Evolutionary conservation across 2,329 filamentous ascomycete species (phyloP), one percentile per base, ranked within the genome.

Genomic region (Arthrobotrys megalospora): DNA sequence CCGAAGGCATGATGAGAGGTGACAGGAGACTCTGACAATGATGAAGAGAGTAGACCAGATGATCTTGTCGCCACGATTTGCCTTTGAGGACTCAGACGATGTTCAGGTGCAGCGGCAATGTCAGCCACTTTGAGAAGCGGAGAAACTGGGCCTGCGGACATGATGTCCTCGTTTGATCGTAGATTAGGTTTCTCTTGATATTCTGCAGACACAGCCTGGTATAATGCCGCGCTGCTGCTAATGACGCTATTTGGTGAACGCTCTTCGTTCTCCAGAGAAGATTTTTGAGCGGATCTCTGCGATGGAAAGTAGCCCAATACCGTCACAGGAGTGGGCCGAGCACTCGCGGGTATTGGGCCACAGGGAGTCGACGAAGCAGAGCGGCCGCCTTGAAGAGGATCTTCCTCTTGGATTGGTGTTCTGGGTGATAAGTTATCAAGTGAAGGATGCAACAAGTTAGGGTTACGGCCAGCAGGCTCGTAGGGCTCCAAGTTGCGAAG

Each of bases 291-390:
- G 38, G 45, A n/a, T 47, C 62, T 71, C 34, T 62, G 60, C 3
- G 75, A 67, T 68, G 63, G 45, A 19, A 71, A 78, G 75, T 78
- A 78, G 60, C 75, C 75, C 75, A 78, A 72, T 78, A 78, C 75
- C 58, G 66, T 78, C 14, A 78, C 75, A 63, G 75, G 75, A 66
- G 75, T 69, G 45, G 66, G 75, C 47, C 58, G 32, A 36, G 32
- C 62, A 69, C 75, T 78, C 52, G 75, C 75, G 55, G 67, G 75
- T 71, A 78, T 78, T 72, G 75, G 75, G 60, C 75, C 67, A 67
- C 62, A 67, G 21, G 75, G 66, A 16, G 75, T 78, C 6, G 75
- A 71, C 7, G 75, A 50, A 62, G 67, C 36, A 32, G 75, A 72
- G 14, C 75, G 75, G 62, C 48, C 58, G 58, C 68, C 67, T 55